A percentile compares a stretch with the other conserved stretches of the same genome.
These are phyloP conservation scores for Aegilops sharonensis DNA, from an alignment of 176 grass and related monocot genomes.

Conservation along the genomic window DNA sequence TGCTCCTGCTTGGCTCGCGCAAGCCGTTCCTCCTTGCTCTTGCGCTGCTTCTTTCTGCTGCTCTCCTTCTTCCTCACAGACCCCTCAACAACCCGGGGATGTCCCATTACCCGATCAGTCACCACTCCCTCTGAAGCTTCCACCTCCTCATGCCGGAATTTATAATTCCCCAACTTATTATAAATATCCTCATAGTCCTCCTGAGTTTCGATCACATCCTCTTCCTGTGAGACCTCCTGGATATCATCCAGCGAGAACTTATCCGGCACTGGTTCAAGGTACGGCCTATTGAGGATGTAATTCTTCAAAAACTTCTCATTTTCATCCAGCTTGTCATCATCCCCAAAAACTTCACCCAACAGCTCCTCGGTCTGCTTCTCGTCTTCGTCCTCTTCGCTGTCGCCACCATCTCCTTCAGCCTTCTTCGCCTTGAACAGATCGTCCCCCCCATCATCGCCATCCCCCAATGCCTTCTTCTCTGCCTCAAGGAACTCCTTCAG, in stretches of 20 bases:
- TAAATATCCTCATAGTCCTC: slow-evolving; percentile 60
- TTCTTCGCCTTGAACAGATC: slow-evolving; percentile 65
- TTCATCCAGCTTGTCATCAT: slow-evolving; percentile 65
- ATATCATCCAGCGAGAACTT: slow-evolving; percentile 39
- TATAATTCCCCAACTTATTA: slow-evolving; percentile 24
- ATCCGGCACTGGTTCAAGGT: slow-evolving; percentile 39
- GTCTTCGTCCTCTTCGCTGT: slow-evolving; percentile 49
- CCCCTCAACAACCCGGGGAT: slow-evolving; percentile 77
- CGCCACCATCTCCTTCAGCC: neutral
- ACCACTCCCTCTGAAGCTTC: slow-evolving; percentile 31
- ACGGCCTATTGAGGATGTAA: slow-evolving; percentile 62
- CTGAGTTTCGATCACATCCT: slow-evolving; percentile 56
- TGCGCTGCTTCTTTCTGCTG: slow-evolving; percentile 81
- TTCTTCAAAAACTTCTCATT: slow-evolving; percentile 85
- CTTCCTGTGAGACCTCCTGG: slow-evolving; percentile 58
- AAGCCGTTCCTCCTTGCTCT: slow-evolving; percentile 88
- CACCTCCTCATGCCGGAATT: slow-evolving; percentile 79
- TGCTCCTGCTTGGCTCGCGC: slow-evolving; percentile 58
- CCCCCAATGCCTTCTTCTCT: slow-evolving; percentile 50
- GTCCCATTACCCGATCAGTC: slow-evolving; percentile 69
- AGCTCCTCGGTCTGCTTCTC: slow-evolving; percentile 49
- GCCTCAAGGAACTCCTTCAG: slow-evolving; percentile 73
- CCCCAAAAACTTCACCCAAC: slow-evolving; percentile 55
- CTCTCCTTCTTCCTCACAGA: slow-evolving; percentile 94
- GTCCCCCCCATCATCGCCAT: slow-evolving; percentile 31